A percentile compares a stretch with the other conserved stretches of the same genome.
These are phyloP conservation scores for Biancaea sappan DNA, from an alignment of 306 rosid genomes.

Conservation along the genomic window DNA sequence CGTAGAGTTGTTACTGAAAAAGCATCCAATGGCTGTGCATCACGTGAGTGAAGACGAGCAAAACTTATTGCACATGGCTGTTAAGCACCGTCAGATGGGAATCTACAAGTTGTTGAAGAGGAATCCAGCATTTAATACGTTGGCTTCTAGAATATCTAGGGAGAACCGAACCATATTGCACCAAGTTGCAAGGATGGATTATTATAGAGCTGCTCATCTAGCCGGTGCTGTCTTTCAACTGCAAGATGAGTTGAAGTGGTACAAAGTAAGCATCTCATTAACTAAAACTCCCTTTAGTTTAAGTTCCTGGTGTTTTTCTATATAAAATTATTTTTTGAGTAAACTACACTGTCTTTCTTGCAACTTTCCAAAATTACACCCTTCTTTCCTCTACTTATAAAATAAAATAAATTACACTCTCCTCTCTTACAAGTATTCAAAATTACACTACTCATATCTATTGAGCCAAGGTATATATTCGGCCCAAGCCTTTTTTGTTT, in stretches of 20 bases:
- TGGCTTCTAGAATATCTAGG: neutral
- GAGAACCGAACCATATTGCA: slow-evolving; percentile 37
- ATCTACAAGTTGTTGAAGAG: slow-evolving; percentile 14
- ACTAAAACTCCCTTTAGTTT: neutral
- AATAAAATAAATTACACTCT: too few relatives aligned
- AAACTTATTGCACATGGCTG: slow-evolving; percentile 35
- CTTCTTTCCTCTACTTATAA: too few relatives aligned
- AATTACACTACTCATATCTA: too few relatives aligned
- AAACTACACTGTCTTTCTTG: too few relatives aligned
- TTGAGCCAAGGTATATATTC: too few relatives aligned
- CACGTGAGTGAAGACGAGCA: neutral
- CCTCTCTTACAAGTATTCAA: too few relatives aligned
- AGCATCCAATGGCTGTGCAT: slow-evolving; percentile 24
- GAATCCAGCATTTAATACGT: neutral
- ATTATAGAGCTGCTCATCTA: neutral
- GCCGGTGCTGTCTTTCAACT: slow-evolving; percentile 44
- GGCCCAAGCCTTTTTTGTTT: too few relatives aligned
- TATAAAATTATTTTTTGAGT: too few relatives aligned
- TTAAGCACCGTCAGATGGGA: slow-evolving; percentile 32
- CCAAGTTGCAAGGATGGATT: slow-evolving; percentile 17
- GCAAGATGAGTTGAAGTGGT: slow-evolving; percentile 44
- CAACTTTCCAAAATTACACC: too few relatives aligned
- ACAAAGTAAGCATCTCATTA: slow-evolving; percentile 9
- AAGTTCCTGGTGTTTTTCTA: neutral
- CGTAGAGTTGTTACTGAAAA: neutral